Evolutionary conservation across 495 filamentous ascomycete genomes (phyloP).

Genomic region (Evernia prunastri): DNA sequence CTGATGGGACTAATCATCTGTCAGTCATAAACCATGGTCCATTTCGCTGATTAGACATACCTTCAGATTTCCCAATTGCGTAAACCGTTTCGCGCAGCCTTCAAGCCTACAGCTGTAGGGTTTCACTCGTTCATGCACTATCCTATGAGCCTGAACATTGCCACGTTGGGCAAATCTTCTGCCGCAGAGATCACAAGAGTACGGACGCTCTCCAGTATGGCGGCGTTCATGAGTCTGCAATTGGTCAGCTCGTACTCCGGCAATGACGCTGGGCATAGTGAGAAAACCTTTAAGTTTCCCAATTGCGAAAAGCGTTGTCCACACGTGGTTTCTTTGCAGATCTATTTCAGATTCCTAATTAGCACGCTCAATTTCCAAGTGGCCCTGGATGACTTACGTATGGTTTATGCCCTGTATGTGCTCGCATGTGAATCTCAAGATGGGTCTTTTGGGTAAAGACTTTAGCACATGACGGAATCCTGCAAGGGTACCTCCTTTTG

Average conservation of each 20-base stretch:
- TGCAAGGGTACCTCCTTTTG: conserved; percentile 66
- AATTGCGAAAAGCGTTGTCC: conserved; percentile 79
- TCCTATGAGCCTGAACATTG: conserved; percentile 81
- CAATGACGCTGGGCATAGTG: conserved; percentile 1
- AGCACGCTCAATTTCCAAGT: conserved; percentile 12
- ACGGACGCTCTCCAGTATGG: conserved; percentile 85
- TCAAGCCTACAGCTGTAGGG: conserved; percentile 77
- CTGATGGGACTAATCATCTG: conserved; percentile 66
- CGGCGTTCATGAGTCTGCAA: conserved; percentile 72
- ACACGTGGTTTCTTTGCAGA: conserved; percentile 68
- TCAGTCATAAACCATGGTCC: neutral
- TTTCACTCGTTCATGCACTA: conserved; percentile 69
- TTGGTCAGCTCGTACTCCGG: conserved; percentile 11
- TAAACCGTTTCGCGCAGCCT: conserved; percentile 77
- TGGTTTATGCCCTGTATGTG: conserved; percentile 86
- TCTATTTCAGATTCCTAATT: conserved; percentile 37
- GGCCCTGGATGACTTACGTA: conserved; percentile 55
- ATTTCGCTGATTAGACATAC: conserved; percentile 34
- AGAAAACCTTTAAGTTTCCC: conserved; percentile 77
- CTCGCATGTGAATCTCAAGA: conserved; percentile 81
- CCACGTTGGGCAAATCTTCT: conserved; percentile 79
- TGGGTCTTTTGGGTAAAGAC: conserved; percentile 89
- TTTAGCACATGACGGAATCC: conserved; percentile 68
- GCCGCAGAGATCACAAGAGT: conserved; percentile 72
- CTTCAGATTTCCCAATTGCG: conserved; percentile 85